Conservation (phyloP, 257 asterid genomes). For the Leptodermis oblonga region DNA sequence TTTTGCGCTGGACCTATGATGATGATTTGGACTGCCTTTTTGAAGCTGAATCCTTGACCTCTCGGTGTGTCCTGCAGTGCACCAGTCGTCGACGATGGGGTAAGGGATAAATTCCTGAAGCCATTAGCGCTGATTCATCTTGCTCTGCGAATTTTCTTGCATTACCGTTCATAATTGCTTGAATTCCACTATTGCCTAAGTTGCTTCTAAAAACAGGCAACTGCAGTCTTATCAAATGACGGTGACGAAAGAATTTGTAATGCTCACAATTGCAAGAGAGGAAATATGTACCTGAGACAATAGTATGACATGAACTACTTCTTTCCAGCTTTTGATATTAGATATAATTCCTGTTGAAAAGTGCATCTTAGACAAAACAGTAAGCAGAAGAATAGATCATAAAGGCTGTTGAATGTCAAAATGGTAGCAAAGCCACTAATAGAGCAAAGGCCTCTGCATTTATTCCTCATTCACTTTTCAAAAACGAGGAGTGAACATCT, state of each 20-base stretch:
- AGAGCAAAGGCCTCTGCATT: too few species aligned
- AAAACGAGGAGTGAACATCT: too few species aligned
- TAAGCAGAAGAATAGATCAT: too few species aligned
- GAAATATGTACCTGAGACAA: slow-evolving; percentile 71
- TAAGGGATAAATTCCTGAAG: slow-evolving; percentile 67
- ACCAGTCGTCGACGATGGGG: slow-evolving; percentile 78
- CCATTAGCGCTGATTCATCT: slow-evolving; percentile 56
- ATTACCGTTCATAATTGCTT: slow-evolving; percentile 61
- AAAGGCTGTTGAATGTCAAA: too few species aligned
- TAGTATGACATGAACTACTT: slow-evolving; percentile 70
- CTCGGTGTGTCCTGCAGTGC: slow-evolving; percentile 55
- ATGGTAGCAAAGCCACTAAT: too few species aligned
- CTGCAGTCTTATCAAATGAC: slow-evolving; percentile 71
- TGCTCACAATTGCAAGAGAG: slow-evolving; percentile 17
- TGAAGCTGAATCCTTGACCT: slow-evolving; percentile 75
- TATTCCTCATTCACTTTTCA: too few species aligned
- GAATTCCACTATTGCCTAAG: slow-evolving; percentile 66
- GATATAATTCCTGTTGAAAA: slow-evolving; percentile 54
- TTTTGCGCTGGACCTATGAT: too few species aligned
- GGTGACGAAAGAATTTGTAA: slow-evolving; percentile 20
- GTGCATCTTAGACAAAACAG: too few species aligned
- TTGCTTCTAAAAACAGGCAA: slow-evolving; percentile 80
- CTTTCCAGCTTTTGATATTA: slow-evolving; percentile 70
- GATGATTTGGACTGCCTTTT: slow-evolving; percentile 52
- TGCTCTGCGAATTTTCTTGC: slow-evolving; percentile 69